A percentile compares a stretch with the other conserved stretches of the same genome.
Evolutionary conservation across 2,329 filamentous ascomycete species (phyloP).

Genomic region (Diaporthe sp.): DNA sequence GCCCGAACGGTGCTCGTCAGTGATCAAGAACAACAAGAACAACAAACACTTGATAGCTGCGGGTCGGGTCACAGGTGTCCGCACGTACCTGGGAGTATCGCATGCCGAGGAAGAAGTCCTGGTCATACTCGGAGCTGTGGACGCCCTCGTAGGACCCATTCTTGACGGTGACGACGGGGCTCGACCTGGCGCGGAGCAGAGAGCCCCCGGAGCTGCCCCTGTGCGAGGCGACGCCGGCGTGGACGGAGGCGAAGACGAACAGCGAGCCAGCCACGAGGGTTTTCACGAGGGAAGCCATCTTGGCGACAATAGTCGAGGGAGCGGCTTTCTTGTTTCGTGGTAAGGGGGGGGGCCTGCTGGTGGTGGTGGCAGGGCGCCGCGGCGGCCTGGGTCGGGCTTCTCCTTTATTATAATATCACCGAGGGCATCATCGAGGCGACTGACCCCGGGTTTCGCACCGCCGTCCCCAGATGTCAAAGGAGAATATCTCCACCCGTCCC

Average conservation of each 20-base stretch:
- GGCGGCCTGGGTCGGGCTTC: background rate
- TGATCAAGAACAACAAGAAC: constrained; percentile 51
- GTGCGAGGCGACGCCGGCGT: constrained; percentile 25
- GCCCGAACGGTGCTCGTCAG: constrained; percentile 51
- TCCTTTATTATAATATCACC: background rate
- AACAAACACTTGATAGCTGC: background rate
- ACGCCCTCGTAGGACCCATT: constrained; percentile 57
- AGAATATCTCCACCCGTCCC: background rate
- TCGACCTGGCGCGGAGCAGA: background rate
- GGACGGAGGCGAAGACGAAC: constrained; percentile 30
- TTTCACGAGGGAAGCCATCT: constrained; percentile 39
- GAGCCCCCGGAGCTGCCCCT: constrained; percentile 39
- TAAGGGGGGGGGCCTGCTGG: background rate
- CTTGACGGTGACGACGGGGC: constrained; percentile 41
- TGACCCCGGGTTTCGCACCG: background rate
- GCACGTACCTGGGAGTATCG: constrained; percentile 69
- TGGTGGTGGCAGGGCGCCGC: background rate
- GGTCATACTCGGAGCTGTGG: constrained; percentile 52
- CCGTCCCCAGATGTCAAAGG: constrained; percentile 2
- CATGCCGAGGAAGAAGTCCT: constrained; percentile 68
- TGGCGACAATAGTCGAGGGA: constrained; percentile 17
- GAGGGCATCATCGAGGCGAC: background rate
- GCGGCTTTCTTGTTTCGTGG: background rate
- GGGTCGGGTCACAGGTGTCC: constrained; percentile 54
- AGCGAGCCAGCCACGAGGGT: constrained; percentile 38